phyloP scores from a whole-genome alignment of 1,284 basidiomycete species.

The Athelia psychrophila region DNA sequence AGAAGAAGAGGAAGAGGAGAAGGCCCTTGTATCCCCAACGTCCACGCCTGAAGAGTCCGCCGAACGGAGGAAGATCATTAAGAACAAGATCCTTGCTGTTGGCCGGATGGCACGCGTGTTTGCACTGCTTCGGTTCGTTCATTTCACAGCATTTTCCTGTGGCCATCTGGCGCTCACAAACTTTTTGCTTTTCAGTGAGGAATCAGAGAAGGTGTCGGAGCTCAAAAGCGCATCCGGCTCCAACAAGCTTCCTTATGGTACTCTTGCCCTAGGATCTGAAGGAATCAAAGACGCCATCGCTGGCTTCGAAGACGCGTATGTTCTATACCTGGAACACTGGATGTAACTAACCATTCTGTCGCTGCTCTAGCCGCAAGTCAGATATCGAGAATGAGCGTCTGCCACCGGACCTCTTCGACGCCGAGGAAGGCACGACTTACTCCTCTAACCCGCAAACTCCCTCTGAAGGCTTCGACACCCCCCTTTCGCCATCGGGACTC shows the following conservation, averaged over 20 bases:
- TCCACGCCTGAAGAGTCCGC: conserved; percentile 48
- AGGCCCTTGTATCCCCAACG: conserved; percentile 32
- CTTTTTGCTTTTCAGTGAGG: conserved; percentile 64
- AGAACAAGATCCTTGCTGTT: conserved; percentile 98
- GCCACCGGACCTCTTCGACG: conserved; percentile 93
- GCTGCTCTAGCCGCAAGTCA: conserved; percentile 78
- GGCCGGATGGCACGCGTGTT: conserved; percentile 97
- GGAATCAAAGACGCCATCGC: conserved; percentile 96
- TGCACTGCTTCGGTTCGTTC: conserved; percentile 83
- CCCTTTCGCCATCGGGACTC: conserved; percentile 53
- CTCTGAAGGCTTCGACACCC: conserved; percentile 38
- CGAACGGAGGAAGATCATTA: conserved; percentile 85
- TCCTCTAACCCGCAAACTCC: conserved; percentile 55
- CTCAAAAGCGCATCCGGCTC: conserved; percentile 89
- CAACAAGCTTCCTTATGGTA: conserved; percentile 80
- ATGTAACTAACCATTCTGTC: not conserved
- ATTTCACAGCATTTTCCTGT: not conserved
- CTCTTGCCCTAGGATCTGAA: conserved; percentile 87
- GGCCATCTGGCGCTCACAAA: not conserved
- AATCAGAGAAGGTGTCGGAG: conserved; percentile 96
- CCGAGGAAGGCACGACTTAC: conserved; percentile 69
- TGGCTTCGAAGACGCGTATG: conserved; percentile 94
- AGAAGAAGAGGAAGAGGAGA: conserved; percentile 77
- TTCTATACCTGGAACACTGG: conserved; percentile 19
- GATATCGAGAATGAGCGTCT: conserved; percentile 99